A percentile compares a stretch with the other conserved stretches of the same genome.
These are phyloP conservation scores for Cochlearia excelsa DNA, from an alignment of 345 rosid genomes.

Conservation along the genomic window DNA sequence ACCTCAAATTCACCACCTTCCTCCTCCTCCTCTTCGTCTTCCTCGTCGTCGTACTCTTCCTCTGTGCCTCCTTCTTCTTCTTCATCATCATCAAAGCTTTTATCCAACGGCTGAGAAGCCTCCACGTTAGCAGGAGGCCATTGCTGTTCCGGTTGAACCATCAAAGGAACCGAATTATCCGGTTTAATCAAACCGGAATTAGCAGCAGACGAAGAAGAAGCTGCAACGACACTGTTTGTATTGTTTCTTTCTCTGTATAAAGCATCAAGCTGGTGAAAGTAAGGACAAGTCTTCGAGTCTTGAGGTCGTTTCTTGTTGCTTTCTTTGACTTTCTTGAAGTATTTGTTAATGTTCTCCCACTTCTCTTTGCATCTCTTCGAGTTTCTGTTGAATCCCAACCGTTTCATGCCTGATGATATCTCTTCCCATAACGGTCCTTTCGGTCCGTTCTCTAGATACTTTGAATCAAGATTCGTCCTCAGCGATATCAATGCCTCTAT, in stretches of 20 bases:
- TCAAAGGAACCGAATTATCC: conserved; percentile 49
- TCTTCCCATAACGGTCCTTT: conserved; percentile 80
- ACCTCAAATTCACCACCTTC: conserved; percentile 57
- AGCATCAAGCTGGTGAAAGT: conserved; percentile 69
- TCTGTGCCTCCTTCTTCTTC: conserved; percentile 32
- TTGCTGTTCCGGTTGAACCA: conserved; percentile 73
- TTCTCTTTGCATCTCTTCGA: conserved; percentile 79
- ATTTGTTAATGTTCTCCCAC: conserved; percentile 83
- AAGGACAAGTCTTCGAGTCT: conserved; percentile 79
- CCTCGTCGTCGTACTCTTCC: conserved; percentile 34
- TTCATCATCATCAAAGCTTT: conserved; percentile 36
- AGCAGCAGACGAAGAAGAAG: conserved; percentile 12
- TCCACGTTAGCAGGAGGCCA: conserved; percentile 49
- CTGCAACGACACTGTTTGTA: background rate
- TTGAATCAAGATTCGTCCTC: conserved; percentile 42
- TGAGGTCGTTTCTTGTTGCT: conserved; percentile 69
- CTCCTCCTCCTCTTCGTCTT: conserved; percentile 50
- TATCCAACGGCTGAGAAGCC: conserved; percentile 21
- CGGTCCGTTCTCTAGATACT: conserved; percentile 55
- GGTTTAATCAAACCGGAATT: conserved; percentile 38
- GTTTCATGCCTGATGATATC: conserved; percentile 58
- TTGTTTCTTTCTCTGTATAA: conserved; percentile 54
- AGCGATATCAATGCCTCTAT: conserved; percentile 48
- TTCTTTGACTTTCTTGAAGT: conserved; percentile 78
- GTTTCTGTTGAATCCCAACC: conserved; percentile 62